These are phyloP conservation scores for Rhodomyrtus tomentosa DNA, from an alignment of 345 rosid genomes.

Conservation along the genomic window DNA sequence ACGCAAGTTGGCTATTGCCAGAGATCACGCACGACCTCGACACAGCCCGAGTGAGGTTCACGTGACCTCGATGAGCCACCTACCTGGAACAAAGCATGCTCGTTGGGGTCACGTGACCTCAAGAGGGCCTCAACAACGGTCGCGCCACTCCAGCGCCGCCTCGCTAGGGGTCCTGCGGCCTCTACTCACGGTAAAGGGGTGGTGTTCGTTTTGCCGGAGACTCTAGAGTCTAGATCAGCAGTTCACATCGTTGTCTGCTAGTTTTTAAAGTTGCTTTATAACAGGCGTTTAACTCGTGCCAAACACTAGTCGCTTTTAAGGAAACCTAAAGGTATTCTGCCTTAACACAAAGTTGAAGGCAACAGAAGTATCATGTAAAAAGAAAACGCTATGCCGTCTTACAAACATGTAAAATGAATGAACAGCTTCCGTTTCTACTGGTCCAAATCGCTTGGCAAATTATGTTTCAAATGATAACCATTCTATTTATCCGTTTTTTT, in stretches of 20 bases:
- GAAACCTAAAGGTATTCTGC: neutral
- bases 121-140: neutral
- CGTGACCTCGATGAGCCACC: neutral
- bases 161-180: neutral
- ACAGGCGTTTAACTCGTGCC: neutral
- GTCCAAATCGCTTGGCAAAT: neutral
- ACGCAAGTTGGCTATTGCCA: neutral
- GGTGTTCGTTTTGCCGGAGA: neutral
- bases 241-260: neutral
- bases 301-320: neutral
- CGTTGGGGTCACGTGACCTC: neutral
- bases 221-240: neutral
- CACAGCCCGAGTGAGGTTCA: neutral
- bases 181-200: neutral
- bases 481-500: too few species aligned
- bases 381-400: neutral
- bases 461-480: too few species aligned
- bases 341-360: neutral
- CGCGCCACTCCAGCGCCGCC: neutral
- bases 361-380: neutral
- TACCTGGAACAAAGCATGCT: neutral
- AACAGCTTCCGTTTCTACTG: neutral
- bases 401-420: neutral
- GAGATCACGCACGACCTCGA: neutral
- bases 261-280: neutral